Base-by-base conservation (phyloP, 2,329 filamentous ascomycete species). In the Fusarium sp. region DNA sequence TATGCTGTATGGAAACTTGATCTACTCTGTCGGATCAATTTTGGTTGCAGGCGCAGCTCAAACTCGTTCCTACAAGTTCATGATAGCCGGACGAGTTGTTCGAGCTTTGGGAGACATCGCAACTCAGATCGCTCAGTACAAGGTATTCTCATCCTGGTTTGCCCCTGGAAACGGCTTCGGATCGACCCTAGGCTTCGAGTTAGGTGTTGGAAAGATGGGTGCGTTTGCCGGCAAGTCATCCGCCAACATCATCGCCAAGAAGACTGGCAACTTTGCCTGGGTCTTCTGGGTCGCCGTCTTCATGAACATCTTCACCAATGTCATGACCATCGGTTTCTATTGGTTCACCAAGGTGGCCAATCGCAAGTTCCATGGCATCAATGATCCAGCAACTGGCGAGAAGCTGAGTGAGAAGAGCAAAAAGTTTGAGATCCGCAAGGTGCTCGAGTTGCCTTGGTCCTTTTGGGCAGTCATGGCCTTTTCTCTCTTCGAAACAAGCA, bases 131-230 rank as follows among this genome's bases (percentile, higher is more conserved):
- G 90, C 90, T 0, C 89, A 91, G 75, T 91, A 91, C 78, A 90
- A 91, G 68, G 86, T 91, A 65, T 91, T 91, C 75, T 90, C 88
- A 1, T 89, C 88, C 0, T 91, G 89, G 89, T 91, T 91, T 68
- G 84, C 89, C 0, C 90, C 90, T 0, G 88, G 84, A 33, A 86
- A 88, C 72, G 89, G 90, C 4, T 91, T 91, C 75, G 90, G 89
- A 0, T 89, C 88, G 0, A 91, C 89, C 0, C 82, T 91, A 0
- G 90, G 85, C 0, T 86, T 91, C n/a, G 90, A 91, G 75, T 82
- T 91, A 1, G 88, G 85, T 0, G 86, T 66, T 6, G 88, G 88
- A 17, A 91, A 90, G 79, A 87, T 91, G 17, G 89, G 89, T 4
- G 85, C 85, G 0, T 91, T 91, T 69, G 87, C 89, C 2, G 89